A percentile compares a stretch with the other conserved stretches of the same genome.
Conservation (phyloP, 1,139 yeast genomes). For the Pneumocystis carinii region DNA sequence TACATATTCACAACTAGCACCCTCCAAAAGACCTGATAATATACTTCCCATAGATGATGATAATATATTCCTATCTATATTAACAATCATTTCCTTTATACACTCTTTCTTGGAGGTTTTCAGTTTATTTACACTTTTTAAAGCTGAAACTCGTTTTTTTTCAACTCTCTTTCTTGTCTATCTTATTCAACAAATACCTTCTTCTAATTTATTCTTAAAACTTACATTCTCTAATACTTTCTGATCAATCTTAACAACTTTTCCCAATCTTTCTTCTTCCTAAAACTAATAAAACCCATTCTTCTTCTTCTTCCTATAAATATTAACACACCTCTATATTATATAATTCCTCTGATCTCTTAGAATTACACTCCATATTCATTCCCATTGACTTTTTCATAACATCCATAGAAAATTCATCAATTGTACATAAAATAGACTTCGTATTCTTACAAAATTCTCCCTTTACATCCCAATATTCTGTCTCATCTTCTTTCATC, state of each 20-base stretch:
- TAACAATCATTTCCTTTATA: constrained; percentile 16
- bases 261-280: neutral
- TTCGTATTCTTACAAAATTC: neutral
- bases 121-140: constrained; percentile 10
- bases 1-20: constrained; percentile 7
- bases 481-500: neutral
- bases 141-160: neutral
- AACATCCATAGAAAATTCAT: neutral
- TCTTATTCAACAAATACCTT: neutral
- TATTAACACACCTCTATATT: neutral
- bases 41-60: constrained; percentile 10
- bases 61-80: constrained; percentile 11
- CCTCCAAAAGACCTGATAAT: constrained; percentile 6
- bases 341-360: neutral
- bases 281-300: neutral
- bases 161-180: neutral
- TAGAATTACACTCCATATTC: too few species aligned
- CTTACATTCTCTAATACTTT: neutral
- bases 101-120: constrained; percentile 13
- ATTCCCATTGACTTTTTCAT: too few species aligned
- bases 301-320: neutral
- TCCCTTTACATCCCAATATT: neutral
- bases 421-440: neutral
- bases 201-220: too few species aligned
- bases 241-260: neutral